phyloP scores from a whole-genome alignment of 805 yeast species.

The Saccharomycopsis oosterbeekiorum region DNA sequence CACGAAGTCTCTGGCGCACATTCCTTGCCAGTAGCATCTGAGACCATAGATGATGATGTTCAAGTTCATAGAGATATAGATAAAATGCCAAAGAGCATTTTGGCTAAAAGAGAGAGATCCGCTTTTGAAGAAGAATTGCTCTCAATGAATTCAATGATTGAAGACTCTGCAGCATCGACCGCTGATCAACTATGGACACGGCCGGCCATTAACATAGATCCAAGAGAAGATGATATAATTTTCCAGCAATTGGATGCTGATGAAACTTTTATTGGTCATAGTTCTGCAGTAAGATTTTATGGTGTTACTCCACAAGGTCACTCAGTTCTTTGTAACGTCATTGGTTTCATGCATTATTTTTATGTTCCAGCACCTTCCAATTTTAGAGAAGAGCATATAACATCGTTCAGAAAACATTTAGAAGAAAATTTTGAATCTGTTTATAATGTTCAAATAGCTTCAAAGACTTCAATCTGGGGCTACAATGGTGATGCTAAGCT shows the following conservation, averaged over 20 bases:
- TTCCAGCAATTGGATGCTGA: constrained; percentile 96
- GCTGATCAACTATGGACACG: constrained; percentile 39
- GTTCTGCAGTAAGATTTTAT: constrained; percentile 69
- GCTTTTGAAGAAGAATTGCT: constrained; percentile 44
- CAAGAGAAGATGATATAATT: constrained; percentile 41
- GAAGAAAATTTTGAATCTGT: constrained; percentile 46
- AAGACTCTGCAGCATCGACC: constrained; percentile 18
- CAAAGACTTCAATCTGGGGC: constrained; percentile 91
- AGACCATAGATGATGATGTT: not conserved
- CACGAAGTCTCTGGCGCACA: constrained; percentile 15
- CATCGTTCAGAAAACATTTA: constrained; percentile 36
- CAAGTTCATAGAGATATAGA: constrained; percentile 9
- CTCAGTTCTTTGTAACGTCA: constrained; percentile 81
- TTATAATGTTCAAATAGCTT: constrained; percentile 49
- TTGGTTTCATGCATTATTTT: constrained; percentile 82
- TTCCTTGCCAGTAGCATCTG: constrained; percentile 11
- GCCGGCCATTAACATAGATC: constrained; percentile 45
- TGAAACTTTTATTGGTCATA: constrained; percentile 52
- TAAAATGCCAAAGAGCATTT: not conserved
- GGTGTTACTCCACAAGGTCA: constrained; percentile 88
- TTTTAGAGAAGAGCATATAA: constrained; percentile 47
- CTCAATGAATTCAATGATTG: constrained; percentile 32
- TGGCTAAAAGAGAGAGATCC: constrained; percentile 31
- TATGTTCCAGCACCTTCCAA: constrained; percentile 87
- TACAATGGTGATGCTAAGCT: constrained; percentile 67